These are phyloP conservation scores for Candida odintsovae DNA, from an alignment of 805 yeast species.

Conservation along the genomic window DNA sequence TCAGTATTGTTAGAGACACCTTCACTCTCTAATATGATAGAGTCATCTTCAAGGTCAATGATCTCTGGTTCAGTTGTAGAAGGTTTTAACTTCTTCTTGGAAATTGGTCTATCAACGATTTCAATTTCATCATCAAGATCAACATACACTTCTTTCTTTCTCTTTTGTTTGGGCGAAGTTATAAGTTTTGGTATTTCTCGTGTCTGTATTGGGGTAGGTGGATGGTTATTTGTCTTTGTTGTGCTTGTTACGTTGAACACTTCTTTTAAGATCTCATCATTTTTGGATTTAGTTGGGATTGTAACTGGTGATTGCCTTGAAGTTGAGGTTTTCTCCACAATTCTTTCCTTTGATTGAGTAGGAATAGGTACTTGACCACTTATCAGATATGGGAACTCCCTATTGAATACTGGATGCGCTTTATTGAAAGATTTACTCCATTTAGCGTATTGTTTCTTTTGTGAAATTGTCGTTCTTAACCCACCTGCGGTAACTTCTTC, in stretches of 20 bases:
- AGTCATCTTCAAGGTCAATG: not conserved
- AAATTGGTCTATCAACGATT: not conserved
- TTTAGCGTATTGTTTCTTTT: slow-evolving; percentile 48
- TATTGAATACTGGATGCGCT: slow-evolving; percentile 37
- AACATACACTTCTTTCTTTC: not conserved
- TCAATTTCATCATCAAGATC: not conserved
- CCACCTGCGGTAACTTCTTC: slow-evolving; percentile 82
- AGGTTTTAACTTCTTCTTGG: not conserved
- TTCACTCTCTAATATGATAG: not conserved
- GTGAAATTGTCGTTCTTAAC: slow-evolving; percentile 54
- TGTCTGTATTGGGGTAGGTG: not conserved
- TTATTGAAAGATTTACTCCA: slow-evolving; percentile 37
- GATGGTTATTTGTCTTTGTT: not conserved
- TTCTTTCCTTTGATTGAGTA: not conserved
- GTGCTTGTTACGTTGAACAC: not conserved
- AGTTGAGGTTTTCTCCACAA: not conserved
- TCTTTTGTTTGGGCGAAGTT: not conserved
- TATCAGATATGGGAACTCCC: slow-evolving; percentile 47
- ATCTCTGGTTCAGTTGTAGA: not conserved
- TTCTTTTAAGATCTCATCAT: not conserved
- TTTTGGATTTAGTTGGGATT: not conserved
- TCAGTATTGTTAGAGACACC: not conserved
- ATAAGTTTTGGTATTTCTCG: not conserved
- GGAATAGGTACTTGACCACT: not conserved
- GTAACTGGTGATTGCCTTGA: not conserved